These are phyloP conservation scores for Fragaria vesca DNA, from an alignment of 306 rosid species.

Conservation along the genomic window DNA sequence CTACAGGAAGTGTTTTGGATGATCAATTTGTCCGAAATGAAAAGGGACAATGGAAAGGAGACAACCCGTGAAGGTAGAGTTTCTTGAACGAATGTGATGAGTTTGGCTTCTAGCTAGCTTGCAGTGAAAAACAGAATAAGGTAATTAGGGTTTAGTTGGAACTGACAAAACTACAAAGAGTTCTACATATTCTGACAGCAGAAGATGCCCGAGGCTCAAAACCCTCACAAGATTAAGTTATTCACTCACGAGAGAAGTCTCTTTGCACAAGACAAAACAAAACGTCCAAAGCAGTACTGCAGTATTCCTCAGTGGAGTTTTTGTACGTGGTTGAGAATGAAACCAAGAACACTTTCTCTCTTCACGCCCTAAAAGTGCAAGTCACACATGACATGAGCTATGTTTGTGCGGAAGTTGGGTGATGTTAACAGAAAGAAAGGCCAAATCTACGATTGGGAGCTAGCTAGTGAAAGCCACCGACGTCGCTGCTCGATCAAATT, in stretches of 20 bases:
- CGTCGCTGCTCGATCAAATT: not conserved
- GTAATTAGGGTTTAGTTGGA: not conserved
- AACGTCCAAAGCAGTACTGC: not conserved
- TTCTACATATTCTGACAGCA: not conserved
- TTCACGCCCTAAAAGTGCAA: constrained; percentile 12
- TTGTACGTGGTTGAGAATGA: not conserved
- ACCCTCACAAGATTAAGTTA: constrained; percentile 2
- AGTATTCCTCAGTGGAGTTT: not conserved
- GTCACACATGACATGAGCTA: not conserved
- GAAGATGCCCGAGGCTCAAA: not conserved
- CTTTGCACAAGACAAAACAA: not conserved
- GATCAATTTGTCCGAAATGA: not conserved
- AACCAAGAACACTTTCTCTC: constrained; percentile 3
- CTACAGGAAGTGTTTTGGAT: not conserved
- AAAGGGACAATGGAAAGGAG: not conserved
- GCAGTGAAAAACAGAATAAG: not conserved
- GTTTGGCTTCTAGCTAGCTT: not conserved
- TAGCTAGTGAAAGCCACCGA: not conserved
- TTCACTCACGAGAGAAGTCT: constrained; percentile 16
- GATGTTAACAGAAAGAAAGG: not conserved
- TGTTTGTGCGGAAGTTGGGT: constrained; percentile 1
- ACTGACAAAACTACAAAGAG: not conserved
- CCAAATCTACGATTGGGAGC: not conserved
- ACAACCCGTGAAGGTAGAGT: constrained; percentile 9
- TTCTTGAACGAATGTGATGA: not conserved